phyloP scores from a whole-genome alignment of 345 rosid genomes.

The Barbarea vulgaris region DNA sequence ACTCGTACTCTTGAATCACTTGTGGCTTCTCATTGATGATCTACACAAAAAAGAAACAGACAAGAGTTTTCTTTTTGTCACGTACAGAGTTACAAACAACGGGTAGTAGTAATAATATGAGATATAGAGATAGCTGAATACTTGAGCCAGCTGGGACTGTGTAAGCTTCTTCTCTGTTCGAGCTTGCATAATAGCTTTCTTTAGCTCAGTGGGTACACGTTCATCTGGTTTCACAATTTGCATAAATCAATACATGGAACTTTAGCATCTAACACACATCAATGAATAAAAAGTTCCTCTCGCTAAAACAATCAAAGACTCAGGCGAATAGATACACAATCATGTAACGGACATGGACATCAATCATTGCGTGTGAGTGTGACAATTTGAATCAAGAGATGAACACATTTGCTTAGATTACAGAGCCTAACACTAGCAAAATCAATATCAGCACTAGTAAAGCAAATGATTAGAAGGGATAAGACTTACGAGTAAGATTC shows the following conservation, averaged over 20 bases:
- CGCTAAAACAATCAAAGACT: background rate
- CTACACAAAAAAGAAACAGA: slow-evolving; percentile 43
- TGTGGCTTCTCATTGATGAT: slow-evolving; percentile 95
- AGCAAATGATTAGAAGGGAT: background rate
- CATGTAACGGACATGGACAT: background rate
- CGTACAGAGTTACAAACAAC: background rate
- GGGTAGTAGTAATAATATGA: background rate
- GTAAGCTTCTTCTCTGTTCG: slow-evolving; percentile 92
- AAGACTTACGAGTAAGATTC: slow-evolving; percentile 82
- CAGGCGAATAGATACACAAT: background rate
- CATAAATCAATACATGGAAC: background rate
- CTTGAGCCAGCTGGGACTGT: slow-evolving; percentile 95
- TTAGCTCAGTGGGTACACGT: slow-evolving; percentile 87
- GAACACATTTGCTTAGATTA: background rate
- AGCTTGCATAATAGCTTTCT: slow-evolving; percentile 90
- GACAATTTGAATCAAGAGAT: background rate
- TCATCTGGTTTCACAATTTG: slow-evolving; percentile 56
- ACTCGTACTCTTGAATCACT: slow-evolving; percentile 89
- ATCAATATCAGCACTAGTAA: background rate
- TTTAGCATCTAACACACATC: background rate
- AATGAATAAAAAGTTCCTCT: background rate
- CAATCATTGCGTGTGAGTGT: background rate
- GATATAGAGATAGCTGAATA: slow-evolving; percentile 23
- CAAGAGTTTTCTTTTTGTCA: background rate
- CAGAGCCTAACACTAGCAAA: slow-evolving; percentile 9